Base-by-base conservation (phyloP, 768 basidiomycete genomes). In the Artomyces pyxidatus region DNA sequence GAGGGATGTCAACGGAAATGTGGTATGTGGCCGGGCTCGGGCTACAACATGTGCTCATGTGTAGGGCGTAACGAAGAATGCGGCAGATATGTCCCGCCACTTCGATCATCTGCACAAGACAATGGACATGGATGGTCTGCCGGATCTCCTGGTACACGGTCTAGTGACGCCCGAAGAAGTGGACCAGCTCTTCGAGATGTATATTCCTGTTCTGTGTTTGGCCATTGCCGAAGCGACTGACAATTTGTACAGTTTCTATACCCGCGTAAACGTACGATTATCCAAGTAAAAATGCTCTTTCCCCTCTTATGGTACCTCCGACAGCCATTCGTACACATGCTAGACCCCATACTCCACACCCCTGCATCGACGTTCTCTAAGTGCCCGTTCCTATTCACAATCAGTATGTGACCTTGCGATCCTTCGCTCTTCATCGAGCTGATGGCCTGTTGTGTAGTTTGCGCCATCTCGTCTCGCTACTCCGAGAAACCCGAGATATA, bases 301-400 rank as follows among this genome's bases (percentile, higher is more conserved):
- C 11, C n/a, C 49, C 7, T 39, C 29, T 22, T 41, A 45, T 63
- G 77, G 77, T 81, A 1, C 81, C 81, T 55, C 74, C 85, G 87
- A 76, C 85, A 90, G 58, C 68, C 78, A 7, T 88, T 87, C 0
- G 67, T 88, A n/a, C 90, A 83, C 3, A 63, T 95, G 22, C 69
- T 95, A 19, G 92, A 94, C 56, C 83, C 85, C 9, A 74, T 77
- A 28, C 74, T 95, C 19, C 93, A 97, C 61, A 92, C 89, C 0
- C 84, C 91, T 5, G 83, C 85, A 46, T 76, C 73, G 54, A 87
- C 88, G 1, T 85, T 81, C 55, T 81, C 81, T 65, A 79, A 92
- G 21, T 89, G 85, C 58, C 89, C 92, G 3, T 95, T 95, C 71
- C 65, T 97, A 29, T 92, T 95, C 66, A 94, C 93, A 27, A 88